Evolutionary conservation across 139 green algal species (phyloP), one percentile per base, ranked within the genome.

Genomic region (Volvox africanus): DNA sequence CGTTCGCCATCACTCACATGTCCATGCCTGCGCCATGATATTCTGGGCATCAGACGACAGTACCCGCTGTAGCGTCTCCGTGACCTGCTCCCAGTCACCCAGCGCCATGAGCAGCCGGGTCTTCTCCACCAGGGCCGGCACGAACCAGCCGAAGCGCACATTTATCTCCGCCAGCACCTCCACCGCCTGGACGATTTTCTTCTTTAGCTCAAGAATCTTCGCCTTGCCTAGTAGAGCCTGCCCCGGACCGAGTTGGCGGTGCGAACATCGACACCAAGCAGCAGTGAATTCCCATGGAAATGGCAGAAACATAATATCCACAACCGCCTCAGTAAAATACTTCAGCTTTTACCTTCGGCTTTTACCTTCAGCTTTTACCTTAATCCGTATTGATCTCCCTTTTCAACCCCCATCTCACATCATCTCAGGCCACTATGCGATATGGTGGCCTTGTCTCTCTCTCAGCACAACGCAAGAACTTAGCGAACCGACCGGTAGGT

Each of bases 141-240:
- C 79, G 88, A 97, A 97, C 94, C 94, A 97, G 28, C 88, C 79
- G 89, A 94, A 93, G 44, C 82, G 90, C 36, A 94, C 89, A 30
- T 92, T 88, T 69, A 95, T 82, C 83, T 95, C 91, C 35, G 92
- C 92, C 78, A 96, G 75, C 89, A 93, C 75, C 22, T 95, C 91
- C 68, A 94, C 61, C 1, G 93, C 93, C 9, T 35, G 65, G 19
- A 55, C 88, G 69, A 89, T 62, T 22, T 94, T 61, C 65, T 83
- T 37, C 22, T 88, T 86, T 19, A 94, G 78, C 91, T 97, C 94
- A 16, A 95, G 61, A 24, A 93, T 93, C 76, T 93, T 93, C 76
- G 95, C 92, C 80, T 94, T 93, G 65, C 96, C 96, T 75, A 97
- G 91, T n/a, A 96, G 37, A 13, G 96, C 95, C 92, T 97, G 92